These are phyloP conservation scores for Ambrosiella beaveri DNA, from an alignment of 2,329 filamentous ascomycete genomes.

Conservation along the genomic window DNA sequence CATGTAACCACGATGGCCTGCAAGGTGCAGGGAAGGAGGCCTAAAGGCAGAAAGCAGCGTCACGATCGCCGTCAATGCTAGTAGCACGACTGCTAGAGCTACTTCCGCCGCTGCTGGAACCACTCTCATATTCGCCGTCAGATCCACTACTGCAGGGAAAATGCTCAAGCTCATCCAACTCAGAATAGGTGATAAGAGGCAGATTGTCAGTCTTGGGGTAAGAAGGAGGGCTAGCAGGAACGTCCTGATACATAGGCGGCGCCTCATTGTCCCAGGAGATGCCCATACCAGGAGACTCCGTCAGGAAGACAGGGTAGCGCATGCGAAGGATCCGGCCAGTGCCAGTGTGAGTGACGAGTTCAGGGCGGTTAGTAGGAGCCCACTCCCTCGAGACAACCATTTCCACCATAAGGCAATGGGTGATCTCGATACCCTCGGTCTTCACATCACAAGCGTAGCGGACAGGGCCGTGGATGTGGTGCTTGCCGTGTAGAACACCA, in stretches of 20 bases:
- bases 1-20: background rate
- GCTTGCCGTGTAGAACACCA: conserved; percentile 32
- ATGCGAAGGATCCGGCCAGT: conserved; percentile 81
- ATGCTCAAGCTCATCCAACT: conserved; percentile 8
- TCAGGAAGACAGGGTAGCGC: conserved; percentile 71
- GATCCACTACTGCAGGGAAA: background rate
- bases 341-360: conserved; percentile 66
- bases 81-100: conserved; percentile 7
- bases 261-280: conserved; percentile 96
- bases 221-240: conserved; percentile 66
- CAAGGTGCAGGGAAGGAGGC: background rate
- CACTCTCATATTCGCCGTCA: background rate
- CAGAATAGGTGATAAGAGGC: conserved; percentile 10
- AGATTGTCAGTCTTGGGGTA: conserved; percentile 27
- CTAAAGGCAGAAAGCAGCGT: background rate
- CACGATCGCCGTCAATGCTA: conserved; percentile 9
- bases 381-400: conserved; percentile 90
- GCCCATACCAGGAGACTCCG: conserved; percentile 68
- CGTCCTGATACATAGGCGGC: conserved; percentile 84
- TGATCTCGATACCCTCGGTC: conserved; percentile 57
- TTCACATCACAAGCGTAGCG: conserved; percentile 66
- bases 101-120: background rate
- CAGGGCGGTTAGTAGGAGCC: conserved; percentile 48
- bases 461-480: conserved; percentile 7
- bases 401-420: conserved; percentile 76